Evolutionary conservation across 2,329 filamentous ascomycete species (phyloP).

Genomic region (Ascosphaera pollenicola): DNA sequence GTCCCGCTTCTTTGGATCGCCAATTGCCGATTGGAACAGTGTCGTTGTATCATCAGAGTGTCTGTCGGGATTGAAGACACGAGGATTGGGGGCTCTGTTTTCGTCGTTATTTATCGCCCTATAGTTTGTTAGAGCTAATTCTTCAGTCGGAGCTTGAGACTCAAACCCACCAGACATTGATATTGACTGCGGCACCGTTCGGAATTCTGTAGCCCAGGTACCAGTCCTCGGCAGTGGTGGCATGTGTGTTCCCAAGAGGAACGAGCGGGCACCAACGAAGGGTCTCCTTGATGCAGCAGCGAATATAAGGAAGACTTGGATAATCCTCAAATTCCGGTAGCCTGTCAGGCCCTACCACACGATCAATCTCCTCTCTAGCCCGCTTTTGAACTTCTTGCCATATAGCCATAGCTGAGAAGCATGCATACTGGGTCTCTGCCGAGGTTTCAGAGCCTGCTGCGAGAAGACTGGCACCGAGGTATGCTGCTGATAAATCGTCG

Average conservation of each 20-base stretch:
- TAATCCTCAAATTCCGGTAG: conserved; percentile 19
- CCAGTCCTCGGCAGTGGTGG: conserved; percentile 25
- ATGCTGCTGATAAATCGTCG: conserved; percentile 14
- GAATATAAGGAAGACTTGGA: conserved; percentile 14
- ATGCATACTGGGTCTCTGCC: conserved; percentile 2
- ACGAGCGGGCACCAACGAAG: conserved; percentile 20
- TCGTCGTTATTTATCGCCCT: conserved; percentile 28
- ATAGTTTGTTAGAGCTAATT: conserved; percentile 5
- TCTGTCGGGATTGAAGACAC: conserved; percentile 14
- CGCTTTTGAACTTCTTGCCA: conserved; percentile 1
- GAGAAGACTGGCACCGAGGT: conserved; percentile 11
- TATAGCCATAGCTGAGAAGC: not conserved
- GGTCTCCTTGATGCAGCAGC: conserved; percentile 18
- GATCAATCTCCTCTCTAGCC: conserved; percentile 24
- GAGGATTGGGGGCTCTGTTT: conserved; percentile 15
- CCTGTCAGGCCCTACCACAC: conserved; percentile 13
- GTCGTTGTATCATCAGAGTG: conserved; percentile 9
- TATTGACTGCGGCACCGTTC: conserved; percentile 21
- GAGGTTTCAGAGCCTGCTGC: conserved; percentile 7
- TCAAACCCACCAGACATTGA: conserved; percentile 24
- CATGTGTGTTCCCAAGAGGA: conserved; percentile 26
- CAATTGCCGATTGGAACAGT: conserved; percentile 12
- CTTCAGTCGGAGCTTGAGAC: conserved; percentile 8
- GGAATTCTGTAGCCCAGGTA: conserved; percentile 27
- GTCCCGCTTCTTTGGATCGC: conserved; percentile 12